Evolutionary conservation across 805 yeast genomes (phyloP).

Genomic region (Monosporozyma yasuniensis): DNA sequence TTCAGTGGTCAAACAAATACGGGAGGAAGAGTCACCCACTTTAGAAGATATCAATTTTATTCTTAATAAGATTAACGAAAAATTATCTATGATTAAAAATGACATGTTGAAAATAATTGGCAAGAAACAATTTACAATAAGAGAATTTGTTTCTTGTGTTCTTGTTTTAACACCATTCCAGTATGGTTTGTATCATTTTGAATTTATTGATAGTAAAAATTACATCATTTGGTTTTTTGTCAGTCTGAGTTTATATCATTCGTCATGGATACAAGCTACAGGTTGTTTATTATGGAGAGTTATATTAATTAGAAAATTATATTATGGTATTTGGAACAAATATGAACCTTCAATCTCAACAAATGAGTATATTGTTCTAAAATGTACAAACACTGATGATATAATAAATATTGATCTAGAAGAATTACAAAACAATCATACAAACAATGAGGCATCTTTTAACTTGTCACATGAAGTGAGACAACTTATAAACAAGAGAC

Average conservation of each 20-base stretch:
- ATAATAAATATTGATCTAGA: background rate
- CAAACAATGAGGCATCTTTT: background rate
- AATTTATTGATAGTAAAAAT: slow-evolving; percentile 6
- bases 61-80: slow-evolving; percentile 19
- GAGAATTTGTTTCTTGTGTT: background rate
- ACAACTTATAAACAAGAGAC: background rate
- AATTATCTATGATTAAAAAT: slow-evolving; percentile 16
- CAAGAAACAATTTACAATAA: background rate
- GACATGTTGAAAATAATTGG: slow-evolving; percentile 9
- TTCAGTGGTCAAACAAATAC: slow-evolving; percentile 14
- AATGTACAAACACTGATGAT: background rate
- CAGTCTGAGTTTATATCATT: slow-evolving; percentile 14
- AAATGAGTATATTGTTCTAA: background rate
- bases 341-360: background rate
- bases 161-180: slow-evolving; percentile 17
- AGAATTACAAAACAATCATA: background rate
- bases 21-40: slow-evolving; percentile 25
- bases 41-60: slow-evolving; percentile 24
- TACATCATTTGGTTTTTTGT: slow-evolving; percentile 10
- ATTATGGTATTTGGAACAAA: slow-evolving; percentile 3
- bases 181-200: slow-evolving; percentile 8
- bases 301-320: slow-evolving; percentile 12
- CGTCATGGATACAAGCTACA: slow-evolving; percentile 24
- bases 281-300: slow-evolving; percentile 24
- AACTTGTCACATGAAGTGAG: background rate